These are phyloP conservation scores for Alternaria conjuncta DNA, from an alignment of 2,329 filamentous ascomycete genomes.

Conservation along the genomic window DNA sequence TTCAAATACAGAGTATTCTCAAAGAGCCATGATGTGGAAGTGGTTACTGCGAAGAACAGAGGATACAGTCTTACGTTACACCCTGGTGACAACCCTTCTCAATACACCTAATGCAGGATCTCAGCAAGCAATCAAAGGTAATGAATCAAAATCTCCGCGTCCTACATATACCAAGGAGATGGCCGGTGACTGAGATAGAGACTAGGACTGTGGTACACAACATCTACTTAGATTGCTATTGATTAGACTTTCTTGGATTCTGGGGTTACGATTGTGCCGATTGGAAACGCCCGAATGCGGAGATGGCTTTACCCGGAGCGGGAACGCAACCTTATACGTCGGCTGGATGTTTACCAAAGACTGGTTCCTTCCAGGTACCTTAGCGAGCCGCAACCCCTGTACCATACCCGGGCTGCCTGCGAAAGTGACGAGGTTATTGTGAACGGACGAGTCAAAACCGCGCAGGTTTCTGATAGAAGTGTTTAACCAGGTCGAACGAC, in stretches of 20 bases:
- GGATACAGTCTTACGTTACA: slow-evolving; percentile 24
- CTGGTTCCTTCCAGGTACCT: slow-evolving; percentile 18
- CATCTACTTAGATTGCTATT: slow-evolving; percentile 42
- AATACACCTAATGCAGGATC: slow-evolving; percentile 19
- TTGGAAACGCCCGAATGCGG: slow-evolving; percentile 30
- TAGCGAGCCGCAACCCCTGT: slow-evolving; percentile 28
- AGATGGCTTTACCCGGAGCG: slow-evolving; percentile 28
- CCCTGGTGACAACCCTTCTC: slow-evolving; percentile 20
- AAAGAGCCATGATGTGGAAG: slow-evolving; percentile 12
- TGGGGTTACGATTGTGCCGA: slow-evolving; percentile 25
- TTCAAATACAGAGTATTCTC: slow-evolving; percentile 2
- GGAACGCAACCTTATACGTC: slow-evolving; percentile 30
- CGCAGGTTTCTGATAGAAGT: slow-evolving; percentile 3
- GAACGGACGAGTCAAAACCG: slow-evolving; percentile 4
- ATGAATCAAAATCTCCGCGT: slow-evolving; percentile 32
- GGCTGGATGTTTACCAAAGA: slow-evolving; percentile 18
- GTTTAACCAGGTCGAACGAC: background rate
- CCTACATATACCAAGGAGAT: slow-evolving; percentile 22
- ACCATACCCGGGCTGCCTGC: slow-evolving; percentile 9
- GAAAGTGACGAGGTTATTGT: slow-evolving; percentile 10
- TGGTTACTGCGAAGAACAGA: slow-evolving; percentile 18
- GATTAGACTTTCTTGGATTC: slow-evolving; percentile 32
- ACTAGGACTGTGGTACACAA: slow-evolving; percentile 27
- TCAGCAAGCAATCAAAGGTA: slow-evolving; percentile 31
- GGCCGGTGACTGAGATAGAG: slow-evolving; percentile 26